Conservation (phyloP, 441 rosid genomes). For the Pelargonium australe region DNA sequence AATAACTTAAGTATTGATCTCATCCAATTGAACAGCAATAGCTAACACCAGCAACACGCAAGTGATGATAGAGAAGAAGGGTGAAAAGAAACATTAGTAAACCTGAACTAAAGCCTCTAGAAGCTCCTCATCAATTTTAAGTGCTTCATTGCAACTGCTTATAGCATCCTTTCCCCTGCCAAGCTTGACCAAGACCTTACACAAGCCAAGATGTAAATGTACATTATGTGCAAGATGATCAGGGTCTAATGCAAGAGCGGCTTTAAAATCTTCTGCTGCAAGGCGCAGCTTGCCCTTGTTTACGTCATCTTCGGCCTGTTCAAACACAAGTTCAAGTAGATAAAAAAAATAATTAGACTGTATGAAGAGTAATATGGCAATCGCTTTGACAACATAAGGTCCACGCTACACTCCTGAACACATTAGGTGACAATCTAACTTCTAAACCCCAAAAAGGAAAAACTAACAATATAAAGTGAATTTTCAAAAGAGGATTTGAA, state of each 20-base stretch:
- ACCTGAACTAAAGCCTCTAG: constrained; percentile 90
- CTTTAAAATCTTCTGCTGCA: constrained; percentile 81
- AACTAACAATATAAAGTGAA: neutral
- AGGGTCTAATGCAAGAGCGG: constrained; percentile 81
- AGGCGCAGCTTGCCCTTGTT: constrained; percentile 80
- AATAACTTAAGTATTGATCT: neutral
- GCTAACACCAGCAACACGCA: neutral
- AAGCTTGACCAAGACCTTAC: constrained; percentile 82
- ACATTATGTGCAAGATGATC: constrained; percentile 78
- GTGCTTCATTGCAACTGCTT: constrained; percentile 72
- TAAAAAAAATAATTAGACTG: too few relatives aligned
- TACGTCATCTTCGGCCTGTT: constrained; percentile 85
- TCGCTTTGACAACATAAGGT: neutral
- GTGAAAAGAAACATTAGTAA: constrained; percentile 16
- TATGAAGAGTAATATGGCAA: neutral
- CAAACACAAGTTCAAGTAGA: constrained; percentile 8
- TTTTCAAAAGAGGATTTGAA: neutral
- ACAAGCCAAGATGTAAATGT: constrained; percentile 87
- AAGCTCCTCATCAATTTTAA: constrained; percentile 68
- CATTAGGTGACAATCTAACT: constrained; percentile 5
- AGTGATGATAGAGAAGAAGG: neutral
- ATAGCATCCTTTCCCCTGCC: constrained; percentile 92
- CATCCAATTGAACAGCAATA: neutral
- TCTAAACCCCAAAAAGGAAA: constrained; percentile 11
- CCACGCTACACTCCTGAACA: constrained; percentile 5